Base-by-base conservation (phyloP, 2,329 filamentous ascomycete species). In the Pestalotiopsis sp. region DNA sequence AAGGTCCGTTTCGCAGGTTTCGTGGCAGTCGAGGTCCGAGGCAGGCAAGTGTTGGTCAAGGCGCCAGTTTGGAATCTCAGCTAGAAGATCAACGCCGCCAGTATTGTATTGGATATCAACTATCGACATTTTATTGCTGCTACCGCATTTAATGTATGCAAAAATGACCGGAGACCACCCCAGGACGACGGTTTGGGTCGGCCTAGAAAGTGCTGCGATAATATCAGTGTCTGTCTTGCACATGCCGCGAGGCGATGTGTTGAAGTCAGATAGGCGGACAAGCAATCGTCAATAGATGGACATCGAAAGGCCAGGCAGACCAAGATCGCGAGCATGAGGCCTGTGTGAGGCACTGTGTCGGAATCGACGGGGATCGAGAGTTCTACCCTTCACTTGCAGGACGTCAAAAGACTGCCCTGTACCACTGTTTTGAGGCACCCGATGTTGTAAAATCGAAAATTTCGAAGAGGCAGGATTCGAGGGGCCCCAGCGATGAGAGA, bases 1-100 rank as follows among this genome's bases (percentile, higher is more conserved):
- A 90, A 88, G 72, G 89, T 95, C 68, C 89, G 93, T 57, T 92
- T 95, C 78, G 90, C 93, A 1, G 91, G 90, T 4, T 95, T 95
- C 77, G 80, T 94, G 68, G 88, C 87, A 20, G 86, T 94, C 39
- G 92, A 95, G 80, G 92, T 95, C 7, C 84, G 91, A 71, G 92
- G 92, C 25, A 88, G 92, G 69, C 93, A 93, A 80, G 90, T 94
- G 62, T 82, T 95, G 74, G 83, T 89, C 70, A 94, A 94, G 82
- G 91, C 93, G 23, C 92, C 92, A 14, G 90, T 95, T 39, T 95
- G 89, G 89, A 86, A 85, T 12, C 72, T 90, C 69, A 77, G 76
- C 66, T 83, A 59, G 64, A 6, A 59, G 20, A 25, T 3, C 23
- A 17, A 27, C 9, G 11, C 20, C 23, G 27, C 9, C 14, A 14